Evolutionary conservation across 164 flowering plant genomes (phyloP), one percentile per base, ranked within the genome.

Genomic region (Vitis labrusca): DNA sequence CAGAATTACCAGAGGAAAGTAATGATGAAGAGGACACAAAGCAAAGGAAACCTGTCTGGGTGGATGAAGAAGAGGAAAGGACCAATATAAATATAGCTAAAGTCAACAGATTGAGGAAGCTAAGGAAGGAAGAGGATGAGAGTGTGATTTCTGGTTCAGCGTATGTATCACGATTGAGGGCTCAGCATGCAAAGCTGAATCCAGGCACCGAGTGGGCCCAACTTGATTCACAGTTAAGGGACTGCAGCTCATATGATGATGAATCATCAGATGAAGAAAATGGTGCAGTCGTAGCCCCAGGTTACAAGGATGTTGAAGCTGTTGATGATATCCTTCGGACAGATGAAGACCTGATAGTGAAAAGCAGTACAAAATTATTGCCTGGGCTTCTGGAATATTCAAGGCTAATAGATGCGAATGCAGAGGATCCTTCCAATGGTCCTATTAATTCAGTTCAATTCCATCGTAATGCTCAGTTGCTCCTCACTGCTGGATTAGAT

Each of bases 141-240:
- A 85, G 77, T 60, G 74, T 79, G 60, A 84, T 95, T 61, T 81
- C 89, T 19, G 99, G 96, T 66, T 72, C 88, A 2, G 93, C 80
- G 10, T 94, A 91, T 75, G 89, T 87, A 2, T 74, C 91, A 8
- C 85, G 97, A 71, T 77, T 92, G 77, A 90, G 99, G 79, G 93
- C 92, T 66, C 96, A 91, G 16, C 96, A 91, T 77, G 76, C 69
- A 47, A 95, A 91, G 87, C 70, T 92, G 80, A 89, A 91, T 69
- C 94, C 86, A 2, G 86, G 91, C 2, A 89, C 98, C 2, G 94
- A 89, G 16, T 94, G 98, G 98, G 98, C 97, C 3, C 70, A 75
- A 10, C 78, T 74, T 64, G 91, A 89, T 64, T 61, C 74, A 37
- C 56, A 48, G 44, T 13, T 49, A 0, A 74, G 19, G 67, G 61